A percentile compares a stretch with the other conserved stretches of the same genome.
Conservation (phyloP, 108 stramenopile species). For the Fragilaria radians region DNA sequence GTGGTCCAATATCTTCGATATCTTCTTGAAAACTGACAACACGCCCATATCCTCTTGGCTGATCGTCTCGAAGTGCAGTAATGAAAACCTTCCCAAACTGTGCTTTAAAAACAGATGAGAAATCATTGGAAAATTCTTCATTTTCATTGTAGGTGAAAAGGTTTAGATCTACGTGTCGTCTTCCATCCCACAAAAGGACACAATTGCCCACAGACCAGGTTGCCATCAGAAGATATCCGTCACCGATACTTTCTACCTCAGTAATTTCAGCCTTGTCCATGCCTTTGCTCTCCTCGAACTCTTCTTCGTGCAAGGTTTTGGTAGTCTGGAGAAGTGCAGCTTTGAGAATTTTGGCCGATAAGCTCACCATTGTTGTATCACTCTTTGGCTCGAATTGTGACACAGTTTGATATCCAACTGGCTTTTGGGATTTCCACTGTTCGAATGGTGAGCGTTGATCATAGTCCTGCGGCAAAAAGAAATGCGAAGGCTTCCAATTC, state of each 20-base stretch:
- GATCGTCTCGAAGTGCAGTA: conserved; percentile 23
- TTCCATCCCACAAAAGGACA: conserved; percentile 56
- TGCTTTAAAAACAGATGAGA: not conserved
- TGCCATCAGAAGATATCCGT: conserved; percentile 42
- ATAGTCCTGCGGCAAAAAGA: conserved; percentile 38
- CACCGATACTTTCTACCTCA: conserved; percentile 28
- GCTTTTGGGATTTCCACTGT: conserved; percentile 54
- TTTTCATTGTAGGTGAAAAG: conserved; percentile 44
- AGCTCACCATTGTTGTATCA: not conserved
- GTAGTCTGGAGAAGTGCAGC: not conserved
- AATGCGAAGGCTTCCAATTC: not conserved
- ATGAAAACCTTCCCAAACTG: conserved; percentile 9
- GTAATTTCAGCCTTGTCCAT: not conserved
- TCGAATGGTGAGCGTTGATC: conserved; percentile 42
- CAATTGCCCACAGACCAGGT: conserved; percentile 24
- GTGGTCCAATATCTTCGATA: conserved; percentile 6
- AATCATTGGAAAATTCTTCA: not conserved
- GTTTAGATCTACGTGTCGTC: conserved; percentile 44
- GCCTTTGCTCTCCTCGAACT: not conserved
- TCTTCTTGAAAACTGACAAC: conserved; percentile 38
- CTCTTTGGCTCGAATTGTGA: conserved; percentile 33
- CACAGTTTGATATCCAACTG: conserved; percentile 51
- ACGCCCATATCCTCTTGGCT: conserved; percentile 42
- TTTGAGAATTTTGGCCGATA: not conserved
- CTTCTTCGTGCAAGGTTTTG: not conserved